Percentiles rank a stretch among this genome's conserved stretches.
Conservation (phyloP, 768 basidiomycete species). For the Pulveroboletus sp. region DNA sequence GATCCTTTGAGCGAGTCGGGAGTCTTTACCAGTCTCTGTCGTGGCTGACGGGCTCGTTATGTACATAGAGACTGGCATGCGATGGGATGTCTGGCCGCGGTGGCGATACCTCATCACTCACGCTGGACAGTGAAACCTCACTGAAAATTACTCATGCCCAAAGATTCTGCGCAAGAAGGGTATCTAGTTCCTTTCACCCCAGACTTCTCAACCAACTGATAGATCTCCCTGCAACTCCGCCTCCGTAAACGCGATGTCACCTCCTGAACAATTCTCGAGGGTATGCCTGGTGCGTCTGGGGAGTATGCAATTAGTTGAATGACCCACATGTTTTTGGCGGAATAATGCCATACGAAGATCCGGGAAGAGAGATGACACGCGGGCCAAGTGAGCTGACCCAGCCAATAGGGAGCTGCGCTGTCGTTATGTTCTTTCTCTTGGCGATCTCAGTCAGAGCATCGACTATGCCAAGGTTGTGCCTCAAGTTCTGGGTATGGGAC, state of each 20-base stretch:
- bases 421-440: conserved; percentile 27
- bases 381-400: too few species aligned
- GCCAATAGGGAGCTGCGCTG: too few species aligned
- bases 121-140: not conserved
- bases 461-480: conserved; percentile 40
- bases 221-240: conserved; percentile 39
- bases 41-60: not conserved
- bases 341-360: conserved; percentile 35
- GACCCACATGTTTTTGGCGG: too few species aligned
- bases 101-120: not conserved
- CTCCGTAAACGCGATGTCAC: conserved; percentile 37
- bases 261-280: conserved; percentile 42
- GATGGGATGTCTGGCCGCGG: not conserved
- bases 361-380: conserved; percentile 24
- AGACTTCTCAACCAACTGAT: conserved; percentile 31
- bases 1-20: not conserved
- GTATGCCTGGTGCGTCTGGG: conserved; percentile 35
- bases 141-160: conserved; percentile 28
- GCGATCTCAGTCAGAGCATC: conserved; percentile 39
- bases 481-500: conserved; percentile 29
- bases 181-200: conserved; percentile 41
- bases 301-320: not conserved
- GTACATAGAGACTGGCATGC: conserved; percentile 10
- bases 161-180: conserved; percentile 20
- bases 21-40: not conserved